Base-by-base conservation (phyloP, 2,329 filamentous ascomycete genomes). In the Paramyrothecium sp. region DNA sequence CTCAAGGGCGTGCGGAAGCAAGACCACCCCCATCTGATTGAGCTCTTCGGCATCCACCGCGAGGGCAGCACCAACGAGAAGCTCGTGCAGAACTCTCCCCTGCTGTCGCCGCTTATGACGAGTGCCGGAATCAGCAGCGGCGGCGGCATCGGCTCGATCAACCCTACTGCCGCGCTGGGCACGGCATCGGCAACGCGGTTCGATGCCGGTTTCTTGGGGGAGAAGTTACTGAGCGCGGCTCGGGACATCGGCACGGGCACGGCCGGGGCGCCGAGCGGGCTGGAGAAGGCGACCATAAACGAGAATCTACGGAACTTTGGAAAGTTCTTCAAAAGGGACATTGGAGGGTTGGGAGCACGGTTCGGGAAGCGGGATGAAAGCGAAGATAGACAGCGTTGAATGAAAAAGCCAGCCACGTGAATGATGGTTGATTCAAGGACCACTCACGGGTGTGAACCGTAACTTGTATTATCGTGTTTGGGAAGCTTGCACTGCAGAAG, bases 281-380 rank as follows among this genome's bases (percentile, higher is more conserved):
- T 80, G 56, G 80, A 85, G 55, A 86, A 89, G 66, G 85, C 84
- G 8, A 91, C 89, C 54, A 84, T 97, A 62, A 96, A 97, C 70
- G 93, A 96, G 74, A 97, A 97, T 73, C 72, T 98, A 74, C 93
- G 92, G 77, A 97, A 92, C 71, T 91, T 99, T 75, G 94, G 94
- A 22, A 97, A 96, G 75, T 97, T 98, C 76, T 98, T 98, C 78
- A 87, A 89, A 61, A 81, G 94, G 61, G 94, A 97, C 77, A 88
- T 94, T 61, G 90, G 90, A 30, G 86, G 88, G 2, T 83, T 94
- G 61, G 89, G 90, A 2, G 85, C 84, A 12, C 78, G 89, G 62
- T 93, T 93, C 71, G 90, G 89, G 51, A 87, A 84, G 74, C 74
- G 83, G 54, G 81, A 84, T 56, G 75, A 75, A 2, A 79, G 77